Percentiles rank a stretch among this genome's conserved stretches.
phyloP scores from a whole-genome alignment of 129 eudicot genomes.

The Saposhnikovia divaricata region DNA sequence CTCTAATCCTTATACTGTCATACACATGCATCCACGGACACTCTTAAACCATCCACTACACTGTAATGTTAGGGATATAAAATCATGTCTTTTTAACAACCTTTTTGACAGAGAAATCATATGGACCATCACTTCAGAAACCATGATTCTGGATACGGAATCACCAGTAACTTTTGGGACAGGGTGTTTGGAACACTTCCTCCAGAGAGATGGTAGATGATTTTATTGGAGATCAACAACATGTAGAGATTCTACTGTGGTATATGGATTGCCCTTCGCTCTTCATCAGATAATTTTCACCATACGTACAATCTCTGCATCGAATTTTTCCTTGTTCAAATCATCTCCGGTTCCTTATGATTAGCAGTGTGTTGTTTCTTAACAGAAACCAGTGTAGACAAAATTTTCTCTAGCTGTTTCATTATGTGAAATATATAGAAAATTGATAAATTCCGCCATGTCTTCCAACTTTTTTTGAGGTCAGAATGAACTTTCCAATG shows the following conservation, averaged over 20 bases:
- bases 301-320: neutral
- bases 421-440: neutral
- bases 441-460: neutral
- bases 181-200: conserved; percentile 42
- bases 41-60: neutral
- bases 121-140: conserved; percentile 43
- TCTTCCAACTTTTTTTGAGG: neutral
- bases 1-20: neutral
- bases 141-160: conserved; percentile 46
- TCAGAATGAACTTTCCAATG: neutral
- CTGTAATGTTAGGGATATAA: neutral
- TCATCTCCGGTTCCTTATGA: neutral
- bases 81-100: neutral
- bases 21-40: neutral
- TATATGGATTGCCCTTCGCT: neutral
- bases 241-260: neutral
- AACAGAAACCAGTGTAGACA: neutral
- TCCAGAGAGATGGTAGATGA: neutral
- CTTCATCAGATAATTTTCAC: neutral
- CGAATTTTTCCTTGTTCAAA: neutral
- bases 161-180: conserved; percentile 44
- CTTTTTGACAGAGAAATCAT: conserved; percentile 28
- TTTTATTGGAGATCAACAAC: neutral
- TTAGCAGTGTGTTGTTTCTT: neutral
- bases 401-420: neutral